Conservation (phyloP, 192 early-diverging fungal genomes). For the Spinellus fusiger region DNA sequence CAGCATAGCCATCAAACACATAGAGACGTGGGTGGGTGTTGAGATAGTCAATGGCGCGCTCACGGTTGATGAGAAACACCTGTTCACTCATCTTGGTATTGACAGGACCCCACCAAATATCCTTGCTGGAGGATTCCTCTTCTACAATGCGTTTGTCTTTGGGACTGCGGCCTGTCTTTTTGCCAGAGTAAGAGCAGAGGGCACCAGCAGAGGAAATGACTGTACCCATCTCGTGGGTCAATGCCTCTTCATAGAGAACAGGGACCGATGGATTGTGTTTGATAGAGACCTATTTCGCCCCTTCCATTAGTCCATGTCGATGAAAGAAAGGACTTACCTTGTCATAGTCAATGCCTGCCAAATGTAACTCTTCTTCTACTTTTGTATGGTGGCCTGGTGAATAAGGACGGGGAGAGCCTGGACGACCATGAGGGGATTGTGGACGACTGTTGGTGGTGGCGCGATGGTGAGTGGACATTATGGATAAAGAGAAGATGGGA, state of each 20-base stretch:
- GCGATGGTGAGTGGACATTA: not conserved
- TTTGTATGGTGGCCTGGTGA: conserved; percentile 12
- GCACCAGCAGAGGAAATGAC: conserved; percentile 84
- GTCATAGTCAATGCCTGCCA: conserved; percentile 70
- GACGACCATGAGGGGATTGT: not conserved
- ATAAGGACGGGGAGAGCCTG: conserved; percentile 1
- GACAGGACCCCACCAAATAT: conserved; percentile 95
- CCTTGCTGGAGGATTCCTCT: conserved; percentile 68
- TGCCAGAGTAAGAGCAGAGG: conserved; percentile 78
- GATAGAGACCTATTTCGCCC: conserved; percentile 52
- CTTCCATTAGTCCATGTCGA: not conserved
- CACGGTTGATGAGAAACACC: conserved; percentile 87
- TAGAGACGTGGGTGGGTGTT: conserved; percentile 88
- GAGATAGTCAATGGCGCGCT: conserved; percentile 89
- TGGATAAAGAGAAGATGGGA: too few relatives aligned
- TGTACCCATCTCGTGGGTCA: conserved; percentile 74
- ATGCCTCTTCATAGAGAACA: conserved; percentile 86
- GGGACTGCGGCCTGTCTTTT: conserved; percentile 88
- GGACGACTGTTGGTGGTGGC: not conserved
- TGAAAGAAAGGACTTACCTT: not conserved
- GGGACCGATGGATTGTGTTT: conserved; percentile 74
- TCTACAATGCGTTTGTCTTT: conserved; percentile 95
- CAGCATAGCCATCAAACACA: conserved; percentile 93
- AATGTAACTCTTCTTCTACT: conserved; percentile 58
- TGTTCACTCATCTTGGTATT: conserved; percentile 81